These are phyloP conservation scores for Lactarius akahatsu DNA, from an alignment of 768 basidiomycete genomes.

Conservation along the genomic window DNA sequence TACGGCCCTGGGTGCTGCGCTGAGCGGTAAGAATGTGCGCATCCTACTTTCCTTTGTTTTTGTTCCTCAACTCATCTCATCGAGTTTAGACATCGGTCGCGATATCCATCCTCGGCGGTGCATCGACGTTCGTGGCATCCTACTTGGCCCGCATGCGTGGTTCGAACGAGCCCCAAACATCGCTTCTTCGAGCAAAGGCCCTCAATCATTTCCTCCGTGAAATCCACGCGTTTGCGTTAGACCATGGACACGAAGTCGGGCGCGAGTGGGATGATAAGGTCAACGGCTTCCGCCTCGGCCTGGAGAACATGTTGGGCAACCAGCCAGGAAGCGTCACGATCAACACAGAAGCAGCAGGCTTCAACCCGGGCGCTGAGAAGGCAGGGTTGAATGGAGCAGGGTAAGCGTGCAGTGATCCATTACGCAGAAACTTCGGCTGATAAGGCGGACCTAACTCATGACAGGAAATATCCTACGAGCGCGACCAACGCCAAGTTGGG, in stretches of 20 bases:
- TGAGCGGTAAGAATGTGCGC: constrained; percentile 28
- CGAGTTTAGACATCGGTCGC: constrained; percentile 38
- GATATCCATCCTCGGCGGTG: constrained; percentile 50
- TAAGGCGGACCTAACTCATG: not conserved
- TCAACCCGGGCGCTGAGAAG: not conserved
- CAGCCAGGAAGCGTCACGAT: constrained; percentile 25
- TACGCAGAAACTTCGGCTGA: no score
- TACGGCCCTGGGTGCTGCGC: constrained; percentile 34
- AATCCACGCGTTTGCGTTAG: constrained; percentile 54
- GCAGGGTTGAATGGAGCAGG: not conserved
- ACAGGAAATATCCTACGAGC: constrained; percentile 10
- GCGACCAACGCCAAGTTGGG: constrained; percentile 7
- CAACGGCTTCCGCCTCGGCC: constrained; percentile 39
- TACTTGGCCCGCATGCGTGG: constrained; percentile 71
- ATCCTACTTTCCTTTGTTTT: not conserved
- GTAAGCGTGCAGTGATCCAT: not conserved
- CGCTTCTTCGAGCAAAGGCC: constrained; percentile 53
- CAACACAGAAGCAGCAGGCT: not conserved
- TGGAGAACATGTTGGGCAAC: constrained; percentile 52
- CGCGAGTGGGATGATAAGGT: constrained; percentile 38
- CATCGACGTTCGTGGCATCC: constrained; percentile 66
- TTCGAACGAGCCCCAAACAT: constrained; percentile 69
- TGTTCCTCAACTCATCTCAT: not conserved
- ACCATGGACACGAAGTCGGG: constrained; percentile 45
- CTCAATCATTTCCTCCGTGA: constrained; percentile 69